Conservation (phyloP, 257 asterid species). For the Craterostigma plantagineum region DNA sequence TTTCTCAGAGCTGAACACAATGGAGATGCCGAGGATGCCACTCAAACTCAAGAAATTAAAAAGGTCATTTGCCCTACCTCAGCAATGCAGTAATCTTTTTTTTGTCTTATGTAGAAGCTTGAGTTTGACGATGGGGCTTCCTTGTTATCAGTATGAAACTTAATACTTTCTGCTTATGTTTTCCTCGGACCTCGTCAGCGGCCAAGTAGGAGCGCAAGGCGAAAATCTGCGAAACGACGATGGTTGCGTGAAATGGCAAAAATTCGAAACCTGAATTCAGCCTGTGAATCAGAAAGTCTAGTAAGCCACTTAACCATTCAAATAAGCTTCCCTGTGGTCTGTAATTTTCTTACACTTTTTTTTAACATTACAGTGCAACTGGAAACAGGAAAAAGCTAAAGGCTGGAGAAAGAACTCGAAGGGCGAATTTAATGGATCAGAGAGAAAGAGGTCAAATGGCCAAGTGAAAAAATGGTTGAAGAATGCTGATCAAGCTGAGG, state of each 20-base stretch:
- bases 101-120: not conserved
- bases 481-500: constrained; percentile 22
- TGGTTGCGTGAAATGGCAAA: constrained; percentile 73
- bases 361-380: constrained; percentile 31
- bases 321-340: constrained; percentile 1
- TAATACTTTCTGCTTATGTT: not conserved
- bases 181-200: constrained; percentile 19
- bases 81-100: not conserved
- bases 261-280: constrained; percentile 39
- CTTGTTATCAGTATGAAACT: too few species aligned
- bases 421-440: constrained; percentile 23
- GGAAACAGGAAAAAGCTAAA: constrained; percentile 51
- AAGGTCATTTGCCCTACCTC: constrained; percentile 30
- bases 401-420: constrained; percentile 20
- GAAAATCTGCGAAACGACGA: constrained; percentile 40
- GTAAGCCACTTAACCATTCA: constrained; percentile 25
- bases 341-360: not conserved
- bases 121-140: too few species aligned
- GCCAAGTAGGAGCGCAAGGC: constrained; percentile 76
- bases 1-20: constrained; percentile 18
- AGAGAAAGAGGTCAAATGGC: constrained; percentile 14
- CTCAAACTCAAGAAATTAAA: constrained; percentile 21
- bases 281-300: constrained; percentile 45
- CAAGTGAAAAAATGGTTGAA: constrained; percentile 6
- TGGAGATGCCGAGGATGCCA: constrained; percentile 22